Evolutionary conservation across 1,284 basidiomycete genomes (phyloP).

Genomic region (Meripilus lineatus): DNA sequence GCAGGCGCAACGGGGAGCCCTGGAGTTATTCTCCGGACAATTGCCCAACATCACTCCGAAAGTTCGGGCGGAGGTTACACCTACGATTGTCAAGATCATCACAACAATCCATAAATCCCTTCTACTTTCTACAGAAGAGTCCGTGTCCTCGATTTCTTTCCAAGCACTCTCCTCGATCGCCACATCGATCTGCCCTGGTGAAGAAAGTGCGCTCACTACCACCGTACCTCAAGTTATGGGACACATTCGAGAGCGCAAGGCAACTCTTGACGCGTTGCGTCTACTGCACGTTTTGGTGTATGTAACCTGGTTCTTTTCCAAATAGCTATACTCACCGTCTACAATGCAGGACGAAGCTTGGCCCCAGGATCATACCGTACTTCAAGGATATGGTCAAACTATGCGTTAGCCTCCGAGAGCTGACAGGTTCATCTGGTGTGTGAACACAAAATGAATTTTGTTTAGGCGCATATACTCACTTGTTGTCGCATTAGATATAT

Average conservation of each 20-base stretch:
- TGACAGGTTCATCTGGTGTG: constrained; percentile 30
- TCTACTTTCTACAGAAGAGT: constrained; percentile 32
- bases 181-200: constrained; percentile 51
- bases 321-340: constrained; percentile 7
- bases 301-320: not conserved
- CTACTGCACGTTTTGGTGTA: constrained; percentile 50
- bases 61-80: constrained; percentile 48
- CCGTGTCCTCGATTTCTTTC: constrained; percentile 44
- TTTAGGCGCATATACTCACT: too few relatives aligned
- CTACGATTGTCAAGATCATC: constrained; percentile 48
- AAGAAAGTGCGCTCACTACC: constrained; percentile 60
- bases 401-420: constrained; percentile 44
- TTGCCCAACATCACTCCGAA: constrained; percentile 56
- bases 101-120: constrained; percentile 46
- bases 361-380: constrained; percentile 81
- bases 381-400: constrained; percentile 69
- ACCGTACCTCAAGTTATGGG: constrained; percentile 55
- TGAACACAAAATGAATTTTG: too few relatives aligned
- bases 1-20: constrained; percentile 59
- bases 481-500: not conserved
- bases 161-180: constrained; percentile 56
- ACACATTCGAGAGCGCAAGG: constrained; percentile 37
- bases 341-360: constrained; percentile 61
- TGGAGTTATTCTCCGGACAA: constrained; percentile 63
- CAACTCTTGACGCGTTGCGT: constrained; percentile 40